Conservation (phyloP, 1,139 yeast genomes). For the Geotrichum aggregatum region DNA sequence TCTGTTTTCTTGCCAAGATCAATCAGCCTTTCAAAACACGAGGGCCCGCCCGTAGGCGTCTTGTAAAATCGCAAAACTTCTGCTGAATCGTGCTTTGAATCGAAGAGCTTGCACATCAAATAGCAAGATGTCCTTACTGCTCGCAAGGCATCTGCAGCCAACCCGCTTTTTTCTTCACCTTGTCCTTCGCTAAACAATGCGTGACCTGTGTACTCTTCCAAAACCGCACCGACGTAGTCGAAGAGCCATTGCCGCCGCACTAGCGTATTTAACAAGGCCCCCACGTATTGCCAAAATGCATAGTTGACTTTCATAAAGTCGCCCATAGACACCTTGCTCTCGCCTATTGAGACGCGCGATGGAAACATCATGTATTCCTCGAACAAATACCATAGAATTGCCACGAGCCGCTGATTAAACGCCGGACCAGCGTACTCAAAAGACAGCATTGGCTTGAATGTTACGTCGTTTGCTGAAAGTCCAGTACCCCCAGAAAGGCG, state of each 20-base stretch:
- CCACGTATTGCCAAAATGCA: conserved; percentile 21
- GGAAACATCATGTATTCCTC: conserved; percentile 21
- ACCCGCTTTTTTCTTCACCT: neutral
- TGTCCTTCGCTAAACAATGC: neutral
- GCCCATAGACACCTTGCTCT: neutral
- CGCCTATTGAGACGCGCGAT: neutral
- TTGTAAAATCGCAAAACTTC: conserved; percentile 13
- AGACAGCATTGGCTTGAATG: conserved; percentile 15
- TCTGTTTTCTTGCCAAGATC: conserved; percentile 17
- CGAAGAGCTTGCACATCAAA: conserved; percentile 20
- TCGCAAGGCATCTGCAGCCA: conserved; percentile 8
- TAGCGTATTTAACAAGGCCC: conserved; percentile 19
- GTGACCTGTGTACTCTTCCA: conserved; percentile 11
- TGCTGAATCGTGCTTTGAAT: conserved; percentile 15
- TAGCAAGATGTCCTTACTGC: conserved; percentile 20
- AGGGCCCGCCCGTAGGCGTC: neutral
- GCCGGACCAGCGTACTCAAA: conserved; percentile 15
- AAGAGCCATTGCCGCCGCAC: conserved; percentile 19
- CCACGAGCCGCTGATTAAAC: conserved; percentile 16
- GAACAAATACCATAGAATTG: conserved; percentile 19
- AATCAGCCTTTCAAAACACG: conserved; percentile 16
- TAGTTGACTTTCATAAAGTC: conserved; percentile 19
- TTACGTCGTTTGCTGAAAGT: conserved; percentile 2
- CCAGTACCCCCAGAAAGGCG: conserved; percentile 1
- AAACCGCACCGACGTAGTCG: conserved; percentile 17